A percentile compares a stretch with the other conserved stretches of the same genome.
Conservation (phyloP, 176 grass and related monocot species). For the Zizania latifolia region DNA sequence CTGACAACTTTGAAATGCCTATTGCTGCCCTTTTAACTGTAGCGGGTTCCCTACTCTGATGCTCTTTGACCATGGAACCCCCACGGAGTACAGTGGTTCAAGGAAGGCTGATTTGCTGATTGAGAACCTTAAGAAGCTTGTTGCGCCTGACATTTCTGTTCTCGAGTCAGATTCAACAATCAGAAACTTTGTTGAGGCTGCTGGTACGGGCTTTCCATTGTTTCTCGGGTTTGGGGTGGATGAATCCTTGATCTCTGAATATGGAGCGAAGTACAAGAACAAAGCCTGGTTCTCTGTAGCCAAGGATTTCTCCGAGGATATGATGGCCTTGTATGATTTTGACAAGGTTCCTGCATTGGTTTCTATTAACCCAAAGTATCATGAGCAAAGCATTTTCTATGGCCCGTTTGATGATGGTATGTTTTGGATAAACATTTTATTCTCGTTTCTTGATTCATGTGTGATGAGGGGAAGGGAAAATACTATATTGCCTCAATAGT, state of each 20-base stretch:
- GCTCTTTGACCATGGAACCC: conserved; percentile 74
- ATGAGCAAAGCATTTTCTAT: conserved; percentile 73
- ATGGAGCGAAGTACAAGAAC: conserved; percentile 76
- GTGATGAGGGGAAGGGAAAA: background rate
- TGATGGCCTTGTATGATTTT: conserved; percentile 77
- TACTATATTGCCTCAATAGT: background rate
- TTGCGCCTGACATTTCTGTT: conserved; percentile 60
- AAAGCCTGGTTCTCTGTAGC: conserved; percentile 75
- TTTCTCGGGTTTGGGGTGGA: conserved; percentile 82
- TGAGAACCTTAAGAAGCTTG: conserved; percentile 71
- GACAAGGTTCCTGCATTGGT: conserved; percentile 82
- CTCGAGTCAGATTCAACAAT: conserved; percentile 55
- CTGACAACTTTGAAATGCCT: background rate
- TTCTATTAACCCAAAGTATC: conserved; percentile 67
- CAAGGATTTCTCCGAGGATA: conserved; percentile 75
- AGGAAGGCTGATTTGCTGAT: conserved; percentile 73
- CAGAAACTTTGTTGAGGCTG: conserved; percentile 53
- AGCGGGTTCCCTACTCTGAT: conserved; percentile 89
- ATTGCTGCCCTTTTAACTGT: conserved; percentile 26
- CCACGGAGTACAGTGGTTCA: conserved; percentile 69
- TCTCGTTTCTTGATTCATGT: background rate
- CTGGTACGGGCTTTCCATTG: conserved; percentile 54
- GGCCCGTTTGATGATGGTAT: conserved; percentile 93
- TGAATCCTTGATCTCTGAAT: conserved; percentile 44
- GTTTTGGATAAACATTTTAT: background rate